Evolutionary conservation across 1,284 basidiomycete species (phyloP), one percentile per base, ranked within the genome.

Genomic region (Tilletia horrida): DNA sequence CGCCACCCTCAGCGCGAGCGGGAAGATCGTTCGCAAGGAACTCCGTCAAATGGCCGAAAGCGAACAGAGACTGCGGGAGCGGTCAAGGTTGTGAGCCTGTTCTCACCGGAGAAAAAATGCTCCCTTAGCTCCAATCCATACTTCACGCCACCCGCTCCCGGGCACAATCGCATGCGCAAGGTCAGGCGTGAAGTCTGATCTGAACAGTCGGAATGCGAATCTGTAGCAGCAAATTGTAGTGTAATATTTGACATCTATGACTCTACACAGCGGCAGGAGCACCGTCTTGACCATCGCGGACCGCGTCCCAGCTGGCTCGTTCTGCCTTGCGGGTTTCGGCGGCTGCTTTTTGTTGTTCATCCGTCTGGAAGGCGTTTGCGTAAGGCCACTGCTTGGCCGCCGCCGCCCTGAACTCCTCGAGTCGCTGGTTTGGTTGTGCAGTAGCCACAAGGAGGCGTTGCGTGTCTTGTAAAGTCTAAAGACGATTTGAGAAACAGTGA

Each of bases 401-500:
- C n/a, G 68, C 67, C 4, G n/a, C 29, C 35, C 73, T 73, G 62
- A 83, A 83, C 29, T 73, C 71, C n/a, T 71, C 57, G 40, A 75
- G 65, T 9, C 65, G 66, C 31, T 67, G 83, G 29, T 35, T n/a
- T 25, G 43, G 48, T 48, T 57, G 40, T 2, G 43, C 59, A 35
- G 52, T 59, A 18, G 31, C 21, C 29, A 23, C 40, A 47, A 21
- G 47, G 40, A 61, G 55, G 2, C 11, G 25, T 29, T 42, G 67
- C 18, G 2, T 31, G 25, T 31, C 62, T 27, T 4, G 55, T 31
- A 31, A 57, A 25, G 16, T 64, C 40, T 8, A 21, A 44, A 71
- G 1, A 84, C 76, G 81, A 87, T 88, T 84, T 90, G 90, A 27
- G 87, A 81, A 6, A 48, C 6, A 88, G 89, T 3, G 50, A 25